These are phyloP conservation scores for Cordyceps tenuipes DNA, from an alignment of 2,329 filamentous ascomycete species.

Conservation along the genomic window DNA sequence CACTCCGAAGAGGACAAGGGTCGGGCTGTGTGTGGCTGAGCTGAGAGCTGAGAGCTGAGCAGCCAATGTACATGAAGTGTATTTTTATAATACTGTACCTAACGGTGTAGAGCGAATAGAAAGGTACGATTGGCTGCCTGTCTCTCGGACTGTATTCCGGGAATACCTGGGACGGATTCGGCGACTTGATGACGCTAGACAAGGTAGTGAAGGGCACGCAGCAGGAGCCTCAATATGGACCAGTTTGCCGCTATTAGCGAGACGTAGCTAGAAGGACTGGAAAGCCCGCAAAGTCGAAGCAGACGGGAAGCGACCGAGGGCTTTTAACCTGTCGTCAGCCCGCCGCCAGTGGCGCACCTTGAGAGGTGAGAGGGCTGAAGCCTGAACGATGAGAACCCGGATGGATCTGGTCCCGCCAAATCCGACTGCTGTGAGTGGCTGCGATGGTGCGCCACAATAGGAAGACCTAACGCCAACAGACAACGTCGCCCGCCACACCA, in stretches of 20 bases:
- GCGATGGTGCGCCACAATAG: neutral
- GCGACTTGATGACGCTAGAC: neutral
- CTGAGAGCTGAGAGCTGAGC: neutral
- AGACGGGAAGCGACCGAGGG: neutral
- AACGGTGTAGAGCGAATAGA: neutral
- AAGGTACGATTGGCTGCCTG: neutral
- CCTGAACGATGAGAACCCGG: slow-evolving; percentile 10
- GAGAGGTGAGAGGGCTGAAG: neutral
- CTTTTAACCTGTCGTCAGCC: neutral
- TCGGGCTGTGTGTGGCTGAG: neutral
- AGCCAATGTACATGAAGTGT: neutral
- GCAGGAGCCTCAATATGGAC: neutral
- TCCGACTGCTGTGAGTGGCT: slow-evolving; percentile 2
- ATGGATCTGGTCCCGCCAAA: slow-evolving; percentile 4
- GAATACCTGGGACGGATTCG: neutral
- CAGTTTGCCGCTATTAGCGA: neutral
- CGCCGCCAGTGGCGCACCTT: neutral
- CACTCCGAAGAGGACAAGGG: too few species aligned
- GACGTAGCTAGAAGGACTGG: neutral
- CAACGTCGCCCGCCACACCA: too few species aligned
- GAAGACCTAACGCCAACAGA: neutral
- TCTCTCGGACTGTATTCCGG: neutral
- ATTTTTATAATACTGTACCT: neutral
- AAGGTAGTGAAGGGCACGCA: neutral
- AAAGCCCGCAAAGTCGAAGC: too few species aligned